phyloP scores from a whole-genome alignment of 2,329 filamentous ascomycete genomes.

The Scleromitrula shiraiana region DNA sequence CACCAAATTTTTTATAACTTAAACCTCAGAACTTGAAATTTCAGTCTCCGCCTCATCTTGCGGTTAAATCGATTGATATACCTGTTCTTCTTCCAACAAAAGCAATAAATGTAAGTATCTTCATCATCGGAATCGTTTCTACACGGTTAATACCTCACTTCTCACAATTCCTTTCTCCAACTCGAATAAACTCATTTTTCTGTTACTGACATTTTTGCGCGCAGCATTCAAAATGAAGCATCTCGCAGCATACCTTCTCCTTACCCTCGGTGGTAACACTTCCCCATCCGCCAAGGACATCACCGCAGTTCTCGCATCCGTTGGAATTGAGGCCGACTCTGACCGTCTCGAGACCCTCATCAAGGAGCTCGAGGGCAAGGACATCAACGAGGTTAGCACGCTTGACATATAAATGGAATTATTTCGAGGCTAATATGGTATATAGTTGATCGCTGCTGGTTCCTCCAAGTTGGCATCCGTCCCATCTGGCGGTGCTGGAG shows the following conservation, averaged over 20 bases:
- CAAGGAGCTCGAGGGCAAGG: slow-evolving; percentile 84
- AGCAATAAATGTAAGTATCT: slow-evolving; percentile 23
- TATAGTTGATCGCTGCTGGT: slow-evolving; percentile 83
- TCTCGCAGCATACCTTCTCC: slow-evolving; percentile 98
- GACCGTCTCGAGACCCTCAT: slow-evolving; percentile 83
- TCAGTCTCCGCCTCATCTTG: slow-evolving; percentile 95
- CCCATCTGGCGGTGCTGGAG: slow-evolving; percentile 80
- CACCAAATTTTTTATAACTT: neutral
- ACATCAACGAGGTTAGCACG: slow-evolving; percentile 74
- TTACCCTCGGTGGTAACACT: slow-evolving; percentile 86
- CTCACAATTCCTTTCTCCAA: too few species aligned
- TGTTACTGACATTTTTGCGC: slow-evolving; percentile 23
- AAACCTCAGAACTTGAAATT: slow-evolving; percentile 65
- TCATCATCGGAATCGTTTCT: too few species aligned
- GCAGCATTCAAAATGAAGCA: slow-evolving; percentile 86
- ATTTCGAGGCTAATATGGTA: slow-evolving; percentile 17
- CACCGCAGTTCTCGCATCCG: slow-evolving; percentile 82
- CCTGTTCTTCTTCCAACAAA: slow-evolving; percentile 49
- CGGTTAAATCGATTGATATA: slow-evolving; percentile 99
- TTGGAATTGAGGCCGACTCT: slow-evolving; percentile 87
- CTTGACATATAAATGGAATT: slow-evolving; percentile 21
- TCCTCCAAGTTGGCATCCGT: slow-evolving; percentile 94
- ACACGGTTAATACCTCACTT: too few species aligned
- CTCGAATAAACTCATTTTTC: slow-evolving; percentile 1
- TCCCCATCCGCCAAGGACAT: slow-evolving; percentile 79